Base-by-base conservation (phyloP, 1,139 yeast genomes). In the Kurtzmaniella quercitrusa region DNA sequence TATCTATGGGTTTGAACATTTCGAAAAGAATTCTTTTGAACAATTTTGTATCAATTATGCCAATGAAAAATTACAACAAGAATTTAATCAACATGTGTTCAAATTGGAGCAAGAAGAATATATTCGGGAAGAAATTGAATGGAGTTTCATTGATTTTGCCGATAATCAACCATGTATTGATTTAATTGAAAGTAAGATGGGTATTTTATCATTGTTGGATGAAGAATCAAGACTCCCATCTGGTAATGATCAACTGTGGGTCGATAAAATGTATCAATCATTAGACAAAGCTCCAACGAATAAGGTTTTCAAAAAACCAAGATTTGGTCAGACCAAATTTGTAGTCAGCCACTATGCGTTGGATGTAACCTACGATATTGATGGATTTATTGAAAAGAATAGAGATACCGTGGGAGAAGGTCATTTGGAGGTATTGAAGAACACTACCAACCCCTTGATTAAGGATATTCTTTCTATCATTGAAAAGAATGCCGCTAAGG, bases 21-120 rank as follows among this genome's bases (percentile, higher is more conserved):
- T 93, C 62, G 91, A 89, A 57, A 82, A 78, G 57, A 93, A 93
- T 65, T 90, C 97, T 7, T 93, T 93, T 57, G 98, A 93, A 67
- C 98, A 93, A 63, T 91, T 93, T 66, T 93, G 98, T 69, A 93
- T 93, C 67, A 93, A 93, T 62, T 93, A 93, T 63, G 98, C 98
- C 42, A 93, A 93, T 65, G 98, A 93, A 69, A 93, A 93, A 66
- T 75, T 93, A 55, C 98, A 93, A 66, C 98, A 93, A 66, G 98
- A 91, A 62, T 93, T 93, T 65, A 93, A 91, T 59, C 98, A 91
- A 65, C 98, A 93, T 60, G 98, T 93, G 41, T 93, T 93, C 76
- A 93, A 91, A 62, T 77, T 93, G 50, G 98, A 93, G 61, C 98
- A 93, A 70, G 97, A 91, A 60, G 97, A 93, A 60, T 93, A 93